Evolutionary conservation across 768 basidiomycete species (phyloP), one percentile per base, ranked within the genome.

Genomic region (Rhizopogon roseolus): DNA sequence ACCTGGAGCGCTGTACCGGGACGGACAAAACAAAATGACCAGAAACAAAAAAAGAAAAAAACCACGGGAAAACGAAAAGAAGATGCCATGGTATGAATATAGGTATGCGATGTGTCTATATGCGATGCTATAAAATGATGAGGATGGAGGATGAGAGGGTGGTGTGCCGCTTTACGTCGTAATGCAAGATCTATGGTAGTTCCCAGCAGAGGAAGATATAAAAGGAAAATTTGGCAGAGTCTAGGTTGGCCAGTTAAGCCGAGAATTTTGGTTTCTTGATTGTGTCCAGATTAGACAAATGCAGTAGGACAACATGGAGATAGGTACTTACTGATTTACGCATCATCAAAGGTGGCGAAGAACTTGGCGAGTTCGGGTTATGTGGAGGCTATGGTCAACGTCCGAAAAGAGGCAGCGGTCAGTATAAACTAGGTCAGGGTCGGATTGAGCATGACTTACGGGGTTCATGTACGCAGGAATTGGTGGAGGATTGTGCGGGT

Each of bases 341-440:
- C 79, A 82, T 83, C 78, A 81, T 82, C 57, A 83, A 54, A 9
- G 78, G 76, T 13, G 76, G 67, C 17, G 76, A 76, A 16, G 71
- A 69, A 42, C 57, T 68, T 50, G 67, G 56, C 54, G 73, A 72
- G 53, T 73, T 68, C 25, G 74, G 65, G 44, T 69, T 62, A 11
- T 72, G 53, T 36, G 71, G 58, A 10, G 73, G 64, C 78, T 77
- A 54, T 14, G 40, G 4, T n/a, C 53, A 54, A 55, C 41, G 29
- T 8, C 45, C 27, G 40, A 22, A 55, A 11, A 42, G n/a, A 59
- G 29, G 28, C n/a, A 22, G 38, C 42, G 44, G 57, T 52, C 55
- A 60, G 51, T 32, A 51, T 38, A 46, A 49, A 48, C 53, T 53
- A 32, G 29, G 13, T 16, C 1, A 4, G 2, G 14, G 3, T 34